Percentiles rank a stretch among this genome's conserved stretches.
Conservation (phyloP, 768 basidiomycete genomes). For the Rubroboletus satanas region DNA sequence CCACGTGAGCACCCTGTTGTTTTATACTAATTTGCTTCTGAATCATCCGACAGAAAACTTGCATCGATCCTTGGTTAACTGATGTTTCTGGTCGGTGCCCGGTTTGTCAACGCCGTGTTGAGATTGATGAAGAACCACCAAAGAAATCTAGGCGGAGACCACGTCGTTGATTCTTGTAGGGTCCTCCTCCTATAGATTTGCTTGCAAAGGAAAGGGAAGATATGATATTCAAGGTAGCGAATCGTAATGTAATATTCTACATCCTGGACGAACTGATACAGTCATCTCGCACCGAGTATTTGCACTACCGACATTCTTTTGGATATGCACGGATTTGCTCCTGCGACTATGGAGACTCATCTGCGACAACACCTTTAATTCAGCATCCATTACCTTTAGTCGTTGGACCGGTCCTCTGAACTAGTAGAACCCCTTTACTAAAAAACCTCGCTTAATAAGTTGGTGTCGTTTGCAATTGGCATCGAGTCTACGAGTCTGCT, state of each 20-base stretch:
- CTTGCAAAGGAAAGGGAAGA: conserved; percentile 11
- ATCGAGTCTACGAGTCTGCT: not conserved
- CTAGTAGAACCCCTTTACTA: not conserved
- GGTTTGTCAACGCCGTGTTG: conserved; percentile 75
- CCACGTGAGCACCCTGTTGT: conserved; percentile 55
- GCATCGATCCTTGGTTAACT: conserved; percentile 85
- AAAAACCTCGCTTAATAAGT: conserved; percentile 20
- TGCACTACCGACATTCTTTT: conserved; percentile 25
- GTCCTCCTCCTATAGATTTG: conserved; percentile 2
- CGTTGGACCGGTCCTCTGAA: not conserved
- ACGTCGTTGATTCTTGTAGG: conserved; percentile 15
- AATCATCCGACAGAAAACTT: conserved; percentile 58
- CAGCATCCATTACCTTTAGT: not conserved
- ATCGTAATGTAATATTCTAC: conserved; percentile 31
- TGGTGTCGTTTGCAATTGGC: not conserved
- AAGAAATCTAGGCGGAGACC: conserved; percentile 30
- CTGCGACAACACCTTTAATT: not conserved
- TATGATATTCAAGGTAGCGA: conserved; percentile 28
- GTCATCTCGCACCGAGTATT: conserved; percentile 19
- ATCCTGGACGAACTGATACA: conserved; percentile 27
- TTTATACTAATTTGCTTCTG: not conserved
- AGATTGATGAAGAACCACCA: conserved; percentile 38
- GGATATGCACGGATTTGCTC: conserved; percentile 6
- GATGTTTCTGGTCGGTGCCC: conserved; percentile 87
- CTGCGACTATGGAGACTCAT: not conserved